Conservation (phyloP, 2,329 filamentous ascomycete species). For the Cryphonectria naterciae region DNA sequence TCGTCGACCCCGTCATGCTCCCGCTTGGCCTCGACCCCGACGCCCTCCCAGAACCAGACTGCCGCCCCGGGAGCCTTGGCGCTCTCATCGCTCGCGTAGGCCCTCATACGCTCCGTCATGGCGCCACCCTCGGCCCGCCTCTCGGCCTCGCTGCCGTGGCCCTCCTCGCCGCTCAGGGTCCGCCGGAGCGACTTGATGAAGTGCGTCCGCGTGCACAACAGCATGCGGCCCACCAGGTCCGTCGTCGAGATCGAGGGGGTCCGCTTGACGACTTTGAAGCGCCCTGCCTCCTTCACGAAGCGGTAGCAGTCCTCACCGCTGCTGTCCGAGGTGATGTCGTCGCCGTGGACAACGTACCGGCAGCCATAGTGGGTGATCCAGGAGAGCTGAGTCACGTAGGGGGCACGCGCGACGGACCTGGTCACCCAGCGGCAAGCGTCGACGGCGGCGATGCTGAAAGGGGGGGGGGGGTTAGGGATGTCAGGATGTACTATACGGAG, state of each 20-base stretch:
- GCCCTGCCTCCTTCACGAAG: slow-evolving; percentile 89
- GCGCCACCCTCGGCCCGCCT: slow-evolving; percentile 63
- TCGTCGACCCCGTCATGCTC: slow-evolving; percentile 55
- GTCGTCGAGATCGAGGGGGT: slow-evolving; percentile 97
- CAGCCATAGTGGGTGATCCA: slow-evolving; percentile 98
- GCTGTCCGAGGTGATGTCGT: slow-evolving; percentile 95
- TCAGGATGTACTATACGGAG: slow-evolving; percentile 32
- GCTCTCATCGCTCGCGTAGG: slow-evolving; percentile 87
- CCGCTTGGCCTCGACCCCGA: slow-evolving; percentile 51
- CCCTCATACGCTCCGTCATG: slow-evolving; percentile 76
- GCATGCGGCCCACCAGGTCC: slow-evolving; percentile 96
- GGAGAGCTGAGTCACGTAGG: slow-evolving; percentile 90
- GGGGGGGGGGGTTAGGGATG: slow-evolving; percentile 22
- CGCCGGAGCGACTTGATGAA: slow-evolving; percentile 82
- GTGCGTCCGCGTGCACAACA: slow-evolving; percentile 92
- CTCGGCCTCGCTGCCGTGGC: slow-evolving; percentile 70
- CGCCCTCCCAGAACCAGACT: slow-evolving; percentile 80
- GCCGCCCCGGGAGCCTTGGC: slow-evolving; percentile 78
- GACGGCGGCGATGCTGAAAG: slow-evolving; percentile 79
- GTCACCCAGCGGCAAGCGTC: slow-evolving; percentile 97
- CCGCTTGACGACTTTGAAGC: slow-evolving; percentile 96
- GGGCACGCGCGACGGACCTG: slow-evolving; percentile 78
- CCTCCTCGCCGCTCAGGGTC: slow-evolving; percentile 71
- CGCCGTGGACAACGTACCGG: slow-evolving; percentile 92
- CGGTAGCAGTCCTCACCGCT: slow-evolving; percentile 96